Evolutionary conservation across 139 green algal genomes (phyloP).

Genomic region (Volvox reticuliferus): DNA sequence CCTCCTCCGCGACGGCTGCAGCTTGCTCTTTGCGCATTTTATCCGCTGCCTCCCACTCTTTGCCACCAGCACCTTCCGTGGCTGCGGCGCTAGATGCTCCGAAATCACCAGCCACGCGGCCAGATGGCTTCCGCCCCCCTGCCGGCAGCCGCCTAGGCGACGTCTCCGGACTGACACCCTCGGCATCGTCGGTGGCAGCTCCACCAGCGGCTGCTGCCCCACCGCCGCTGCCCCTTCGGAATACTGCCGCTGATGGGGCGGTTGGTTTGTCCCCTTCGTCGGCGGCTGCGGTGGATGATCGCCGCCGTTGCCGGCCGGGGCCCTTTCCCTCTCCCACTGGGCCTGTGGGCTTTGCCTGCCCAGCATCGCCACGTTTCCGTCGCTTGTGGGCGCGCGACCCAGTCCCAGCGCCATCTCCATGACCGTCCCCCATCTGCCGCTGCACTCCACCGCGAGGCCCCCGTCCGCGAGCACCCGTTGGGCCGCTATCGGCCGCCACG

Average conservation of each 20-base stretch:
- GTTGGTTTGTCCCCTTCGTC: background rate
- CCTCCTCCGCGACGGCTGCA: background rate
- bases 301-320: background rate
- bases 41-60: background rate
- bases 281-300: background rate
- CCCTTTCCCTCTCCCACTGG: background rate
- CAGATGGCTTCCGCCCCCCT: background rate
- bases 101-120: background rate
- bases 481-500: background rate
- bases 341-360: background rate
- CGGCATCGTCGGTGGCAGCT: background rate
- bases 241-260: background rate
- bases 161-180: background rate
- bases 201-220: background rate
- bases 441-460: background rate
- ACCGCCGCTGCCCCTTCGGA: background rate
- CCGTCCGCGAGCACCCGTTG: background rate
- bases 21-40: background rate
- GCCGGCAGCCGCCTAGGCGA: background rate
- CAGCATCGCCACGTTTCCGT: background rate
- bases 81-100: background rate
- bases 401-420: background rate
- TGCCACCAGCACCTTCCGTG: background rate
- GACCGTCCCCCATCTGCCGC: background rate
- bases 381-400: slow-evolving; percentile 1